Evolutionary conservation across 306 rosid species (phyloP).

Genomic region (Prunus kanzakura): DNA sequence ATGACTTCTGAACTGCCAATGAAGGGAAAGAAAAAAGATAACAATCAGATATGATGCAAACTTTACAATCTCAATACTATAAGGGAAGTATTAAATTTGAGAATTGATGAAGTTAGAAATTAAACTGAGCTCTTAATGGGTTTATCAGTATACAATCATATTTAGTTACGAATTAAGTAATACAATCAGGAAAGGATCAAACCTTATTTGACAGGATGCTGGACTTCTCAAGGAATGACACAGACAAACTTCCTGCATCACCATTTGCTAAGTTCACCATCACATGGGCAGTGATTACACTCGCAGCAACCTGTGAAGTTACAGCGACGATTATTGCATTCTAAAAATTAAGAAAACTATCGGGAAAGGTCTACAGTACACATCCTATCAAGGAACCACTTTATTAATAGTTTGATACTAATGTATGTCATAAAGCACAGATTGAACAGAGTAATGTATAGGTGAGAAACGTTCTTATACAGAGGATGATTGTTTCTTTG

Average conservation of each 20-base stretch:
- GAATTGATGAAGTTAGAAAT: not conserved
- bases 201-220: constrained; percentile 58
- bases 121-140: not conserved
- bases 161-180: not conserved
- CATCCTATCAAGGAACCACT: not conserved
- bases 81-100: not conserved
- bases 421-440: not conserved
- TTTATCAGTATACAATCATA: not conserved
- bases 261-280: constrained; percentile 60
- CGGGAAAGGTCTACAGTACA: not conserved
- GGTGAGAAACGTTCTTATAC: not conserved
- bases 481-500: not conserved
- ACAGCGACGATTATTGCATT: not conserved
- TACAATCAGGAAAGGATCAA: not conserved
- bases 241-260: constrained; percentile 73
- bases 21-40: constrained; percentile 1
- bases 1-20: constrained; percentile 69
- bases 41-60: not conserved
- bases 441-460: not conserved
- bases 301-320: constrained; percentile 68
- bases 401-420: not conserved
- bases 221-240: constrained; percentile 70
- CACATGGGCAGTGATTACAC: constrained; percentile 68
- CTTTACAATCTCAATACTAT: not conserved
- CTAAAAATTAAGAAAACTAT: not conserved